These are phyloP conservation scores for Claviceps sp. DNA, from an alignment of 2,329 filamentous ascomycete species.

Conservation along the genomic window DNA sequence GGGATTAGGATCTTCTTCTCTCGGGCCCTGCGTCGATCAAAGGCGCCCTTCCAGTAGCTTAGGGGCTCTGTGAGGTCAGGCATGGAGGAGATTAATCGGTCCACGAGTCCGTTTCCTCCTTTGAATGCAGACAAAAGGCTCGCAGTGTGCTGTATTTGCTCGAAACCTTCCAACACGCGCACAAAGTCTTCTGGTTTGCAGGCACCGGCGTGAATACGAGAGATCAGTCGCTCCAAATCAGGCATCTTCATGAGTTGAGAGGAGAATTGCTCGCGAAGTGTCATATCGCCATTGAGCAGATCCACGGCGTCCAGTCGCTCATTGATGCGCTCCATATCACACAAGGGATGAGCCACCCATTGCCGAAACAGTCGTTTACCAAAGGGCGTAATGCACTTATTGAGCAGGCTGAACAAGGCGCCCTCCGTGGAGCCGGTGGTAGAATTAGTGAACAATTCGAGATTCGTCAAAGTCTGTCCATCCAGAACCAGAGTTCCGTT, in stretches of 20 bases:
- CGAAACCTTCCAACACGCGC: slow-evolving; percentile 85
- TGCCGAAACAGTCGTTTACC: slow-evolving; percentile 92
- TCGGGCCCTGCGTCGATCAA: slow-evolving; percentile 68
- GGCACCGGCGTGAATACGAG: slow-evolving; percentile 81
- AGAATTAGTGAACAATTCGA: slow-evolving; percentile 93
- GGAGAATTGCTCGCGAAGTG: slow-evolving; percentile 74
- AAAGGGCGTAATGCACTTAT: slow-evolving; percentile 90
- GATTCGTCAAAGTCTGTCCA: slow-evolving; percentile 90
- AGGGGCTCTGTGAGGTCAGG: slow-evolving; percentile 65
- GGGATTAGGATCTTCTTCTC: slow-evolving; percentile 75
- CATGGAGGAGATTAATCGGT: slow-evolving; percentile 73
- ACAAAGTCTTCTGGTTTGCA: slow-evolving; percentile 89
- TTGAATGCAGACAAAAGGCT: slow-evolving; percentile 60
- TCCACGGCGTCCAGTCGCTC: slow-evolving; percentile 90
- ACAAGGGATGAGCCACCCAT: slow-evolving; percentile 93
- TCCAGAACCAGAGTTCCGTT: slow-evolving; percentile 89
- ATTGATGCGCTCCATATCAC: slow-evolving; percentile 78
- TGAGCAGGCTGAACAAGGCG: slow-evolving; percentile 80
- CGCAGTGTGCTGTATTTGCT: slow-evolving; percentile 95
- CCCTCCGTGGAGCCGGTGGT: slow-evolving; percentile 76
- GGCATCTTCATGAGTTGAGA: slow-evolving; percentile 83
- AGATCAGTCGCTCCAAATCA: slow-evolving; percentile 86
- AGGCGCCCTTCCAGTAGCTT: slow-evolving; percentile 80
- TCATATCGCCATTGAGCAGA: slow-evolving; percentile 71
- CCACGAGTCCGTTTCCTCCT: slow-evolving; percentile 70